Conservation (phyloP, 768 basidiomycete genomes). For the Calvatia gigantea region DNA sequence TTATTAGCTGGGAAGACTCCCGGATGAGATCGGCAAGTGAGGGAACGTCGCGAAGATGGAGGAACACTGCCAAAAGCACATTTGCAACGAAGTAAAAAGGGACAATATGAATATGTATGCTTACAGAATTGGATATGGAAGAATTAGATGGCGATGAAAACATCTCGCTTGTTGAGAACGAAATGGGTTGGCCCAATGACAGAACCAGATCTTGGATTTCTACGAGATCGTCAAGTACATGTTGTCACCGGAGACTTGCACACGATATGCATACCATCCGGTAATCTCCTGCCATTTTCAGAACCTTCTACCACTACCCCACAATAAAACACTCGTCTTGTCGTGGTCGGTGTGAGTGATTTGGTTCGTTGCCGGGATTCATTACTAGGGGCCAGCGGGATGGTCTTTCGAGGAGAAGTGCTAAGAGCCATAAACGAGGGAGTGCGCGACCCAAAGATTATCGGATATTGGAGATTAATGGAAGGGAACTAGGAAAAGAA, state of each 20-base stretch:
- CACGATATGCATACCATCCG: conserved; percentile 47
- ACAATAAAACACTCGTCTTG: conserved; percentile 83
- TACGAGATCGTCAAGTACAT: conserved; percentile 24
- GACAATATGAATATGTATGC: conserved; percentile 19
- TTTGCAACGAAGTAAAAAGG: background rate
- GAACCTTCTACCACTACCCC: conserved; percentile 88
- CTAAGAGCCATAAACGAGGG: conserved; percentile 52
- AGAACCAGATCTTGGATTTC: conserved; percentile 78
- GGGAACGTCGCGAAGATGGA: background rate
- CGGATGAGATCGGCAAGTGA: background rate
- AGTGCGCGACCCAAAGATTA: conserved; percentile 2
- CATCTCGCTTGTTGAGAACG: conserved; percentile 43
- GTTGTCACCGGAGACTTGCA: conserved; percentile 11
- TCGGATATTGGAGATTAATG: conserved; percentile 6
- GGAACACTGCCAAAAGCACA: background rate
- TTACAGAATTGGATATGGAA: conserved; percentile 35
- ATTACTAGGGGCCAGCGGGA: conserved; percentile 71
- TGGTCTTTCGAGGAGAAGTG: conserved; percentile 67
- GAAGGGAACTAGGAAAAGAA: conserved; percentile 8
- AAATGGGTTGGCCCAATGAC: conserved; percentile 69
- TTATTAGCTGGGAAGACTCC: background rate
- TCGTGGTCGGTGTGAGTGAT: conserved; percentile 40
- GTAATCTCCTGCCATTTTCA: conserved; percentile 63
- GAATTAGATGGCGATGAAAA: conserved; percentile 39
- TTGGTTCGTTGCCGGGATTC: conserved; percentile 44